A percentile compares a stretch with the other conserved stretches of the same genome.
phyloP scores from a whole-genome alignment of 177 flowering plant species.

The Vitis hybrid region DNA sequence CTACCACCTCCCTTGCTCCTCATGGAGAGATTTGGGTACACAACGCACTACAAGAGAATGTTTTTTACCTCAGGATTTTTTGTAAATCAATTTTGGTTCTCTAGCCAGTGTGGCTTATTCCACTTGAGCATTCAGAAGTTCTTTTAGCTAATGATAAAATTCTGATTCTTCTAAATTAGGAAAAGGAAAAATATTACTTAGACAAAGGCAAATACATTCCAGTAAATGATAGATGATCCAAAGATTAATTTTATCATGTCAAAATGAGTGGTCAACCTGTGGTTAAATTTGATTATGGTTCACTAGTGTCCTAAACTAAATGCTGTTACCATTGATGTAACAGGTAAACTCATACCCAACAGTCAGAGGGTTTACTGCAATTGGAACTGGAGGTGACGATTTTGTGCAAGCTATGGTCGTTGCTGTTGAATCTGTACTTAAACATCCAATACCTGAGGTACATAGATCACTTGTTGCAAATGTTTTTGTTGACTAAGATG shows the following conservation, averaged over 20 bases:
- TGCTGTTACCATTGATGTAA: constrained; percentile 10
- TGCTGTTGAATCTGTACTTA: constrained; percentile 94
- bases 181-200: too few relatives aligned
- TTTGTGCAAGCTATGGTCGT: constrained; percentile 96
- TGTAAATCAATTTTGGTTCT: not conserved
- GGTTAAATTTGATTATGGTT: not conserved
- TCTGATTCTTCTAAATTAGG: too few relatives aligned
- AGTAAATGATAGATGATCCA: not conserved
- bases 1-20: too few relatives aligned
- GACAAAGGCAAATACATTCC: too few relatives aligned
- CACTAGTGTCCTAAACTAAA: not conserved
- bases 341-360: constrained; percentile 96
- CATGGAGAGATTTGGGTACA: too few relatives aligned
- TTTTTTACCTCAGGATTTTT: not conserved
- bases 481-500: not conserved
- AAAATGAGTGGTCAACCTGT: not conserved
- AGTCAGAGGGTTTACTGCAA: constrained; percentile 94
- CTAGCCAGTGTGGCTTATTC: not conserved
- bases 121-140: not conserved
- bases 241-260: not conserved
- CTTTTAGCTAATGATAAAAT: not conserved
- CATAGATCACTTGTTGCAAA: constrained; percentile 1
- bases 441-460: constrained; percentile 85
- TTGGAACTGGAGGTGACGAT: constrained; percentile 97
- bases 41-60: too few relatives aligned